Evolutionary conservation across 331 rosid species (phyloP).

Genomic region (Cydonia oblonga): DNA sequence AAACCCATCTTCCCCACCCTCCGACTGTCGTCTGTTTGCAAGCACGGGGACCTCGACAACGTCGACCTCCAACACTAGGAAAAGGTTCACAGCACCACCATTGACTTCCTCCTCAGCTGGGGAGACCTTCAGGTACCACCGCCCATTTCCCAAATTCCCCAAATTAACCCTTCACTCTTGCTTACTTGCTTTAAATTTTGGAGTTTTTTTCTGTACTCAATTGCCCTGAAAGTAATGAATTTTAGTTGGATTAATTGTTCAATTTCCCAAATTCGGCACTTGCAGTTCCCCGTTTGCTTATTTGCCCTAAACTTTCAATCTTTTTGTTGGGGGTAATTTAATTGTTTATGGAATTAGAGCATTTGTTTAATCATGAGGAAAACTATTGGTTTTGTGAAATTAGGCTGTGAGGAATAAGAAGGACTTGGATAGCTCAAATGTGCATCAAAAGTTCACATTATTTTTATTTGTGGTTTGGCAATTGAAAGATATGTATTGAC

Average conservation of each 20-base stretch:
- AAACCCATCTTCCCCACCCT: too few species aligned
- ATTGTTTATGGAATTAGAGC: neutral
- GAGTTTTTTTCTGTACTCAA: neutral
- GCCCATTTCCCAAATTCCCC: neutral
- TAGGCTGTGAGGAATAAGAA: slow-evolving; percentile 49
- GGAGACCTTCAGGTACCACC: slow-evolving; percentile 69
- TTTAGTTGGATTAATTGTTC: neutral
- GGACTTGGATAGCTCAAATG: too few species aligned
- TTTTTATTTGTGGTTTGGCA: too few species aligned
- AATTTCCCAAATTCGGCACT: neutral
- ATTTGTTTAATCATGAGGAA: neutral
- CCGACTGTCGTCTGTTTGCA: slow-evolving; percentile 21
- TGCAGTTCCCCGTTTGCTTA: neutral
- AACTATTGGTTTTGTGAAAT: neutral
- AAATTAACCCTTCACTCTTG: neutral
- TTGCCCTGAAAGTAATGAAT: neutral
- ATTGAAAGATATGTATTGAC: too few species aligned
- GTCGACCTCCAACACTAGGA: slow-evolving; percentile 66
- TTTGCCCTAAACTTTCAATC: neutral
- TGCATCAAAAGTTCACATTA: too few species aligned
- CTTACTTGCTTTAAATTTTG: neutral
- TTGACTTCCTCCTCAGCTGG: slow-evolving; percentile 89
- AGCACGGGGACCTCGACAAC: slow-evolving; percentile 91
- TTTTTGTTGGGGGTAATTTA: neutral
- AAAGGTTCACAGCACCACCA: slow-evolving; percentile 47